Conservation (phyloP, 2,329 filamentous ascomycete species). For the Verticillium albo-atrum region DNA sequence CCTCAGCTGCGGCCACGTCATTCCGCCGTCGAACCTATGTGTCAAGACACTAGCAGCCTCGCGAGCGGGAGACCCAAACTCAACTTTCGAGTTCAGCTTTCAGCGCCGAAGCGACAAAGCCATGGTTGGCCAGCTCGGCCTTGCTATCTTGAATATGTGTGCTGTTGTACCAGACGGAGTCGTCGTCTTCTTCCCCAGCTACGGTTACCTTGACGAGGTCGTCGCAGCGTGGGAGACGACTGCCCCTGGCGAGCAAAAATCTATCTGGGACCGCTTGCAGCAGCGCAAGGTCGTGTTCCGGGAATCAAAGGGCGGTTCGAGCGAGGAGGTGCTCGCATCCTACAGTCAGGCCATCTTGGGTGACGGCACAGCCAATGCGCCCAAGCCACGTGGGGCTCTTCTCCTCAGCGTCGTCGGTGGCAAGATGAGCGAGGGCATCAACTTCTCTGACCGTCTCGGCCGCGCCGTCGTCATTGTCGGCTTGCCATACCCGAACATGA, state of each 20-base stretch:
- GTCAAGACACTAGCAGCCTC: conserved; percentile 63
- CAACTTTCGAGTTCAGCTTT: conserved; percentile 81
- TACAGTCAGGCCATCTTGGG: conserved; percentile 67
- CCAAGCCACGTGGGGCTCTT: conserved; percentile 57
- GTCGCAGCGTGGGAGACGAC: conserved; percentile 54
- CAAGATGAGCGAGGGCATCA: conserved; percentile 95
- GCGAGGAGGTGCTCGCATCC: conserved; percentile 66
- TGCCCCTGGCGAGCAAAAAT: conserved; percentile 21
- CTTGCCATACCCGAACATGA: conserved; percentile 86
- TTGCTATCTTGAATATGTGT: conserved; percentile 67
- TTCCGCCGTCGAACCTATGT: conserved; percentile 75
- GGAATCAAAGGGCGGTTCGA: conserved; percentile 49
- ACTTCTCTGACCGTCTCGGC: conserved; percentile 88
- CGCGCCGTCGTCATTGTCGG: conserved; percentile 90
- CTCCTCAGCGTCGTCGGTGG: conserved; percentile 90
- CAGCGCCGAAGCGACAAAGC: conserved; percentile 64
- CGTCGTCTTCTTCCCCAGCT: conserved; percentile 94
- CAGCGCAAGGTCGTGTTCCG: conserved; percentile 59
- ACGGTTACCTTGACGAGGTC: conserved; percentile 80
- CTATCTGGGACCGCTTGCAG: conserved; percentile 55
- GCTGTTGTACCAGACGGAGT: conserved; percentile 78
- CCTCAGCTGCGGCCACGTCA: conserved; percentile 91
- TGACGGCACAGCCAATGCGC: conserved; percentile 23
- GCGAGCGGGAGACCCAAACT: conserved; percentile 31
- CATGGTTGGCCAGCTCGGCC: conserved; percentile 72